phyloP scores from a whole-genome alignment of 768 basidiomycete genomes.

The Amanita polypyramis region DNA sequence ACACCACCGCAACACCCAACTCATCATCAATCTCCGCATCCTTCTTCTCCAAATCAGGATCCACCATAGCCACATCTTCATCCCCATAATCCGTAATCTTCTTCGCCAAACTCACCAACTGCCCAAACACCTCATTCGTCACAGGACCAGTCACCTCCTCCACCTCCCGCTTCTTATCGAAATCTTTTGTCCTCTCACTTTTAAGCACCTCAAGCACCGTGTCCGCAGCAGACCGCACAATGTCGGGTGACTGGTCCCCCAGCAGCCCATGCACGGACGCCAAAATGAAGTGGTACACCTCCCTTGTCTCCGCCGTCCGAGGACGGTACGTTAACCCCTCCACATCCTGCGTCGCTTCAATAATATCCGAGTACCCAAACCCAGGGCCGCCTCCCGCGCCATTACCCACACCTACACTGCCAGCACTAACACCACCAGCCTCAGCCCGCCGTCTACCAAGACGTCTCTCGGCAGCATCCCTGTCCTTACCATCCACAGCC shows the following conservation, averaged over 20 bases:
- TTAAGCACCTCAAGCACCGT: constrained; percentile 82
- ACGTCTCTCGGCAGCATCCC: constrained; percentile 49
- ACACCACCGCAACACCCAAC: constrained; percentile 94
- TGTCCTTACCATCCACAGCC: constrained; percentile 50
- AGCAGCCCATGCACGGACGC: constrained; percentile 72
- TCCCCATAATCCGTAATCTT: constrained; percentile 95
- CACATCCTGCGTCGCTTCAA: constrained; percentile 88
- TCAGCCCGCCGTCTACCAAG: constrained; percentile 49
- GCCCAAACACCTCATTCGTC: constrained; percentile 66
- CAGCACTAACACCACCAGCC: constrained; percentile 19
- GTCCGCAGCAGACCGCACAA: constrained; percentile 94
- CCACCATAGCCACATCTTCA: constrained; percentile 70
- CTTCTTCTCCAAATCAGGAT: constrained; percentile 72
- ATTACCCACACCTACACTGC: constrained; percentile 12
- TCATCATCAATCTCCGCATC: constrained; percentile 93
- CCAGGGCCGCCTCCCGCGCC: constrained; percentile 18
- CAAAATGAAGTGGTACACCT: constrained; percentile 89
- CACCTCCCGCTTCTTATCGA: constrained; percentile 94
- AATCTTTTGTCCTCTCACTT: constrained; percentile 82
- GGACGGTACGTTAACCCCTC: constrained; percentile 92
- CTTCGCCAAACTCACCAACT: constrained; percentile 77
- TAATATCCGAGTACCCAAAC: constrained; percentile 83
- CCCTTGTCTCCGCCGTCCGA: constrained; percentile 86
- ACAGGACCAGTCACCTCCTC: constrained; percentile 64
- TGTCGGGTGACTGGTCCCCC: constrained; percentile 93